Base-by-base conservation (phyloP, 345 rosid species). In the Melaleuca alternifolia region DNA sequence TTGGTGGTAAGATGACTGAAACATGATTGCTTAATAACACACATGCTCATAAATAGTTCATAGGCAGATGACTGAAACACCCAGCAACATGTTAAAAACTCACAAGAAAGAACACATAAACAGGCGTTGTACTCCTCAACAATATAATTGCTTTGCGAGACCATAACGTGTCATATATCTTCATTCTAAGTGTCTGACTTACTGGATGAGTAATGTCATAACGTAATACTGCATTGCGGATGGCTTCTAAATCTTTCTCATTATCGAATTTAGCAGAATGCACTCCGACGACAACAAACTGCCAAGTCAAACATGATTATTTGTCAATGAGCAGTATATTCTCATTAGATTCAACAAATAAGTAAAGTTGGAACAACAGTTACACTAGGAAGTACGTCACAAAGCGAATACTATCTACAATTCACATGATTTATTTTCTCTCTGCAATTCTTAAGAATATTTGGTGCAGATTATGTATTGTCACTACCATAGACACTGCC, bases 261-360 rank as follows among this genome's bases (percentile, higher is more conserved):
- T 97, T 97, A 91, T 96, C 99, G 10, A 97, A 97, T 92, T 97
- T 97, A 28, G 98, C 98, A 26, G 99, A 96, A 91, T 96, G 99
- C 52, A 97, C 99, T 89, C 99, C 99, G 52, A 97, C 94, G 89
- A 97, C 99, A 18, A 95, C 89, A 88, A 97, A 94, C 99, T 97
- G 93, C 85, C 82, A 82, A 85, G 77, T 87, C 84, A 84, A 54
- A 62, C 37, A 83, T 51, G 59, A 51, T 83, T 82, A 51, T 9
- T 12, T 51, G 56, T 11, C 59, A 50, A 53, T 51, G 56, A 83
- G 41, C 53, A 50, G n/a, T 83, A 51, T 28, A 51, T n/a, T 16
- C 54, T 16, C 53, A 10, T 83, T n/a, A 50, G 37, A 83, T 51
- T 46, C 84, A 51, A 21, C 46, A 18, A 51, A 10, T 33, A 28